These are phyloP conservation scores for Pisolithus orientalis DNA, from an alignment of 768 basidiomycete species.

Conservation along the genomic window DNA sequence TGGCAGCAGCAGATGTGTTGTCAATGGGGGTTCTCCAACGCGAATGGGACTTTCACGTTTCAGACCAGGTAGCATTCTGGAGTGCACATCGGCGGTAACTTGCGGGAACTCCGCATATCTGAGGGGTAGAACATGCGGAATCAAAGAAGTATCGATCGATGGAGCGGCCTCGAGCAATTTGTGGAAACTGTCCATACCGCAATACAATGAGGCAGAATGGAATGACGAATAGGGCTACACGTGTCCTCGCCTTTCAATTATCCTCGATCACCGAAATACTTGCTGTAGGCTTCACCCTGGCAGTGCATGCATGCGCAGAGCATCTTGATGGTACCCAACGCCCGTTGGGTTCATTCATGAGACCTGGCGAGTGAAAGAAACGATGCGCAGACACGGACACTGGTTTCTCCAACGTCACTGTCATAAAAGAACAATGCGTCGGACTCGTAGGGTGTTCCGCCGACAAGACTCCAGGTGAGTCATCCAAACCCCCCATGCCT, in stretches of 20 bases:
- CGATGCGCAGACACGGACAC: constrained; percentile 61
- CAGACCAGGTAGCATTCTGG: constrained; percentile 13
- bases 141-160: constrained; percentile 20
- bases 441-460: constrained; percentile 53
- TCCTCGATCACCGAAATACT: constrained; percentile 39
- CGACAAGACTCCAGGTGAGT: constrained; percentile 52
- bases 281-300: constrained; percentile 51
- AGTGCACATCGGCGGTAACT: constrained; percentile 59
- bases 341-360: constrained; percentile 43
- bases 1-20: too few relatives aligned
- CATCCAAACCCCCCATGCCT: constrained; percentile 57
- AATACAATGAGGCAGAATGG: constrained; percentile 69
- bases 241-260: constrained; percentile 59
- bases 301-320: constrained; percentile 62
- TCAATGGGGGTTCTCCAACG: too few relatives aligned
- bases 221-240: constrained; percentile 52
- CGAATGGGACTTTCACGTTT: too few relatives aligned
- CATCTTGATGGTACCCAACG: constrained; percentile 68
- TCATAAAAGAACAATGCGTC: constrained; percentile 63
- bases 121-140: constrained; percentile 68
- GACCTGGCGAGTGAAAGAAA: constrained; percentile 58
- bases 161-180: neutral
- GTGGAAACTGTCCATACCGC: constrained; percentile 46
- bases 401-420: constrained; percentile 39
- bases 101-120: constrained; percentile 59